Percentiles rank a stretch among this genome's conserved stretches.
phyloP scores from a whole-genome alignment of 2,329 filamentous ascomycete species.

The Cercospora sp. region DNA sequence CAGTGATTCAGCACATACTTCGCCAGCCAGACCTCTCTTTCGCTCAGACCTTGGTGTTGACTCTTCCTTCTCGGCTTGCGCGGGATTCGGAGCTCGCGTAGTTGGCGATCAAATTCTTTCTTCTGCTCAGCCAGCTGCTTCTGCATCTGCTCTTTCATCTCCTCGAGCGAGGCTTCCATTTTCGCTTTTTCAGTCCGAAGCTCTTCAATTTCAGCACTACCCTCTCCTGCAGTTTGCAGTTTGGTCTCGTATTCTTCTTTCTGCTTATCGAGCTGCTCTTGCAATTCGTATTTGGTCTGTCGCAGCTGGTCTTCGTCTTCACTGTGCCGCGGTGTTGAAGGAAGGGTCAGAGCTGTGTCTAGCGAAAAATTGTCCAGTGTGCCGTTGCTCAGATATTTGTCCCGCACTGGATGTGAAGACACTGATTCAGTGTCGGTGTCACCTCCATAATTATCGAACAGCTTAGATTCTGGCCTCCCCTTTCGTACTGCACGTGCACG shows the following conservation, averaged over 20 bases:
- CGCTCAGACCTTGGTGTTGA: slow-evolving; percentile 53
- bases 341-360: slow-evolving; percentile 91
- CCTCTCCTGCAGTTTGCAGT: slow-evolving; percentile 71
- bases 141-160: slow-evolving; percentile 86
- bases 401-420: slow-evolving; percentile 71
- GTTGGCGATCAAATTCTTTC: slow-evolving; percentile 78
- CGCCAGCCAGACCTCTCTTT: slow-evolving; percentile 70
- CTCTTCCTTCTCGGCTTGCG: slow-evolving; percentile 28
- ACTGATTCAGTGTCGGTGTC: slow-evolving; percentile 85
- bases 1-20: slow-evolving; percentile 69
- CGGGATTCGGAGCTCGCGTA: slow-evolving; percentile 65
- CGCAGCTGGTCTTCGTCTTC: slow-evolving; percentile 76
- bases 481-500: slow-evolving; percentile 81
- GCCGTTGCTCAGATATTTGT: slow-evolving; percentile 94
- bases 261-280: slow-evolving; percentile 76
- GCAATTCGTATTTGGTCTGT: slow-evolving; percentile 77
- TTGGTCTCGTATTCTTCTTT: slow-evolving; percentile 80
- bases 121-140: slow-evolving; percentile 80
- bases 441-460: slow-evolving; percentile 50
- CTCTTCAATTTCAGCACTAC: slow-evolving; percentile 77
- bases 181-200: slow-evolving; percentile 77
- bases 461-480: slow-evolving; percentile 57
- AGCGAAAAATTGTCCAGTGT: slow-evolving; percentile 91
- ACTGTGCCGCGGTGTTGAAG: slow-evolving; percentile 82
- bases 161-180: slow-evolving; percentile 78